A percentile compares a stretch with the other conserved stretches of the same genome.
Evolutionary conservation across 176 grass and related monocot genomes (phyloP).

Genomic region (Canna indica): DNA sequence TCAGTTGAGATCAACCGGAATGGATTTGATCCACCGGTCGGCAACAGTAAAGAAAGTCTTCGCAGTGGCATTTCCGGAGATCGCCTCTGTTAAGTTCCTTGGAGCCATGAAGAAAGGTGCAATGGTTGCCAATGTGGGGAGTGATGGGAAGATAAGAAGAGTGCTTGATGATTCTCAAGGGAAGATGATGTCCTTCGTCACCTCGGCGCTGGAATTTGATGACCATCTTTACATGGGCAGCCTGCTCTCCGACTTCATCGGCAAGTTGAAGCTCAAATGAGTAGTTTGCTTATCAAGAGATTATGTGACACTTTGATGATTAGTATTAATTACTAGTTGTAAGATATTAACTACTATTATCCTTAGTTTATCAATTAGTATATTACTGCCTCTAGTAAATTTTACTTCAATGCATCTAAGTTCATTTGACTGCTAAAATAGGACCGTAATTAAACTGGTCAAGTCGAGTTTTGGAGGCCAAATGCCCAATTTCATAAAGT

Average conservation of each 20-base stretch:
- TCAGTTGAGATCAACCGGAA: slow-evolving; percentile 24
- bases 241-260: slow-evolving; percentile 38
- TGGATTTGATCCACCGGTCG: slow-evolving; percentile 30
- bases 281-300: no score
- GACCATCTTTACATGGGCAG: slow-evolving; percentile 55
- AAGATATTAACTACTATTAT: no score
- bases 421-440: no score
- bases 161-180: slow-evolving; percentile 42
- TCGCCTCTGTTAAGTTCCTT: slow-evolving; percentile 18
- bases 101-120: slow-evolving; percentile 14
- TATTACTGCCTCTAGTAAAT: no score
- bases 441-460: no score
- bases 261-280: slow-evolving; percentile 27
- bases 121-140: slow-evolving; percentile 48
- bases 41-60: slow-evolving; percentile 27
- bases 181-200: slow-evolving; percentile 46
- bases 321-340: no score
- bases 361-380: no score
- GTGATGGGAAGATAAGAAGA: slow-evolving; percentile 36
- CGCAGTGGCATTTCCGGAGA: slow-evolving; percentile 44
- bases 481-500: no score
- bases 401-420: no score
- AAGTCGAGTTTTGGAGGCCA: no score
- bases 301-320: no score
- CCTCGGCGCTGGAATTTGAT: slow-evolving; percentile 46